A percentile compares a stretch with the other conserved stretches of the same genome.
Conservation (phyloP, 2,329 filamentous ascomycete genomes). For the Diaporthe ampelina region DNA sequence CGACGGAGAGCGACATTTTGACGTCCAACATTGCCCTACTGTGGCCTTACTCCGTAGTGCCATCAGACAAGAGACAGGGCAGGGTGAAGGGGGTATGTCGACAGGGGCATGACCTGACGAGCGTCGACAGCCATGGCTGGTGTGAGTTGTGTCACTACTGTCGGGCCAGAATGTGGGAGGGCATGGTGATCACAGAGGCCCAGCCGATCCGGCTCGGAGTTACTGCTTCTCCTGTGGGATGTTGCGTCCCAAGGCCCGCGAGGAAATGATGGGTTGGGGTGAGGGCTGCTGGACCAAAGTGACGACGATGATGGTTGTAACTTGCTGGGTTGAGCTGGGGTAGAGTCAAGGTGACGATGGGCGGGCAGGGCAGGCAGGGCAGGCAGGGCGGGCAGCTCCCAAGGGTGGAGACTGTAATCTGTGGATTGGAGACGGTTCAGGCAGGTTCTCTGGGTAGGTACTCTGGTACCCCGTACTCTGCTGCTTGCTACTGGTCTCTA, state of each 20-base stretch:
- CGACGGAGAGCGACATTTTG: neutral
- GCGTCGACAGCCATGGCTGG: slow-evolving; percentile 16
- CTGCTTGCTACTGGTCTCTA: no score
- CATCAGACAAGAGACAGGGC: neutral
- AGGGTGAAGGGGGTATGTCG: no score
- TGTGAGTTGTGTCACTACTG: slow-evolving; percentile 20
- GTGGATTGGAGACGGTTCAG: neutral
- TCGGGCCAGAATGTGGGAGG: slow-evolving; percentile 19
- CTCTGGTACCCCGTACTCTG: no score
- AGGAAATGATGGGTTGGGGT: slow-evolving; percentile 2
- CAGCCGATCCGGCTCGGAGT: slow-evolving; percentile 27
- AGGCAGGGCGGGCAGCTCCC: neutral
- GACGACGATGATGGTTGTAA: slow-evolving; percentile 4
- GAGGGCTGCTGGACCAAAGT: neutral
- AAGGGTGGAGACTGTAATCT: slow-evolving; percentile 15
- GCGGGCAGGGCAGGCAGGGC: neutral
- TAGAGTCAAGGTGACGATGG: slow-evolving; percentile 10
- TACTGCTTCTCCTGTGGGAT: slow-evolving; percentile 21
- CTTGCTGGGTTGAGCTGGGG: slow-evolving; percentile 15
- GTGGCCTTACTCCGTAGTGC: neutral
- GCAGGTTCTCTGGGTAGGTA: neutral
- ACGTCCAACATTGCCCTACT: slow-evolving; percentile 21
- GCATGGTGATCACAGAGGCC: slow-evolving; percentile 6
- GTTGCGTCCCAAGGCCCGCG: slow-evolving; percentile 4
- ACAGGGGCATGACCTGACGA: slow-evolving; percentile 9